Evolutionary conservation across 148 eudicot species (phyloP).

Genomic region (Fagopyrum homotropicum): DNA sequence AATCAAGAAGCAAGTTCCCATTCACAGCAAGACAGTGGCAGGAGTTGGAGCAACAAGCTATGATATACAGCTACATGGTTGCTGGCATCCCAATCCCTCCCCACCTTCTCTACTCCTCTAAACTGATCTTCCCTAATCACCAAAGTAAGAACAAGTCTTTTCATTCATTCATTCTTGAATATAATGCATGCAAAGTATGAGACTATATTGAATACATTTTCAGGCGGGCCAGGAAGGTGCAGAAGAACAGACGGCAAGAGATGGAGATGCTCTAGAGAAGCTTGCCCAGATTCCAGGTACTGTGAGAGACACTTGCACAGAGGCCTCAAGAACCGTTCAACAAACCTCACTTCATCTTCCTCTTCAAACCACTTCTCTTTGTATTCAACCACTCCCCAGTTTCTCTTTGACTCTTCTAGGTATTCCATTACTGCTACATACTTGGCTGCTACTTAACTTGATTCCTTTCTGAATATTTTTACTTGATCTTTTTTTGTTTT

Average conservation of each 20-base stretch:
- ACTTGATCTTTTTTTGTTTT: too few species aligned
- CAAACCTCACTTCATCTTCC: constrained; percentile 21
- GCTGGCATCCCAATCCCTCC: constrained; percentile 17
- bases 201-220: constrained; percentile 20
- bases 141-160: neutral
- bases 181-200: constrained; percentile 6
- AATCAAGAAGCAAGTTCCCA: constrained; percentile 1
- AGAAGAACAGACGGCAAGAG: constrained; percentile 33
- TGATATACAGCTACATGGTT: constrained; percentile 17
- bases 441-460: constrained; percentile 17
- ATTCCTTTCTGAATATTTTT: too few species aligned
- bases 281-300: constrained; percentile 29
- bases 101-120: constrained; percentile 3
- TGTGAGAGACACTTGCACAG: constrained; percentile 37
- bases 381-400: constrained; percentile 29
- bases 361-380: neutral
- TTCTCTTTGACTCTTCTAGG: neutral
- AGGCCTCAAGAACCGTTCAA: constrained; percentile 30
- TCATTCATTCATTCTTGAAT: constrained; percentile 17
- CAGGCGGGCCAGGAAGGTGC: constrained; percentile 32
- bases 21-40: constrained; percentile 17
- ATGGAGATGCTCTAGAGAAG: constrained; percentile 34
- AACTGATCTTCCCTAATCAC: neutral
- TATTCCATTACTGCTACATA: constrained; percentile 12
- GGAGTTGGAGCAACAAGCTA: constrained; percentile 19